Evolutionary conservation across 2,329 filamentous ascomycete species (phyloP).

Genomic region (Penicillium sp.): DNA sequence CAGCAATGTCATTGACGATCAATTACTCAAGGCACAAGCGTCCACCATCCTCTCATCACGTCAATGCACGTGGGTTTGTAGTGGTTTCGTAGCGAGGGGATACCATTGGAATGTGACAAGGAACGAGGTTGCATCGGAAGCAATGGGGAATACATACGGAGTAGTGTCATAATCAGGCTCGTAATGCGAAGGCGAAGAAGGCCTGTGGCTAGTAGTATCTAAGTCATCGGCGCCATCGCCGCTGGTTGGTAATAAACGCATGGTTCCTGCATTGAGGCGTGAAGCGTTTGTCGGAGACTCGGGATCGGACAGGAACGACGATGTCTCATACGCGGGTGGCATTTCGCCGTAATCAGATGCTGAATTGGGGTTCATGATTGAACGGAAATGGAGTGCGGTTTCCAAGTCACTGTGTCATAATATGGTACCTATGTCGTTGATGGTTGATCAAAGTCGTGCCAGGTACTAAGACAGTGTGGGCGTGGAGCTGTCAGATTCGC

Average conservation of each 20-base stretch:
- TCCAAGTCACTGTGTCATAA: conserved; percentile 19
- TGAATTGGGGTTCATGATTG: conserved; percentile 30
- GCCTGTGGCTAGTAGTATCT: conserved; percentile 26
- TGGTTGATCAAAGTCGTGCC: conserved; percentile 2
- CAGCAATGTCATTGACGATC: conserved; percentile 6
- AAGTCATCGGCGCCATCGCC: conserved; percentile 36
- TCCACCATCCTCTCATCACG: background rate
- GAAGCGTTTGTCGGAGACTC: conserved; percentile 26
- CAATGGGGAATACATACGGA: conserved; percentile 38
- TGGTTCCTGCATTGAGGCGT: conserved; percentile 39
- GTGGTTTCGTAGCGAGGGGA: conserved; percentile 23
- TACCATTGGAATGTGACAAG: conserved; percentile 23
- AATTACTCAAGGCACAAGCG: background rate
- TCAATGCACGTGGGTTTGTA: conserved; percentile 19
- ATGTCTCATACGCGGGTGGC: conserved; percentile 41
- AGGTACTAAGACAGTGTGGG: conserved; percentile 6
- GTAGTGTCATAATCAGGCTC: conserved; percentile 28
- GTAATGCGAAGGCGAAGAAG: conserved; percentile 29
- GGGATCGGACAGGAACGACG: conserved; percentile 30
- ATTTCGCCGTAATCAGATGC: conserved; percentile 41
- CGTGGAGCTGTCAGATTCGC: conserved; percentile 10
- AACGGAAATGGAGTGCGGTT: conserved; percentile 14
- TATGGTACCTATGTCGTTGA: conserved; percentile 2
- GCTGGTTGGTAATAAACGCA: conserved; percentile 45
- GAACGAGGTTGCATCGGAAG: conserved; percentile 16